Evolutionary conservation across 768 basidiomycete genomes (phyloP).

Genomic region (Kwoniella botswanensis): DNA sequence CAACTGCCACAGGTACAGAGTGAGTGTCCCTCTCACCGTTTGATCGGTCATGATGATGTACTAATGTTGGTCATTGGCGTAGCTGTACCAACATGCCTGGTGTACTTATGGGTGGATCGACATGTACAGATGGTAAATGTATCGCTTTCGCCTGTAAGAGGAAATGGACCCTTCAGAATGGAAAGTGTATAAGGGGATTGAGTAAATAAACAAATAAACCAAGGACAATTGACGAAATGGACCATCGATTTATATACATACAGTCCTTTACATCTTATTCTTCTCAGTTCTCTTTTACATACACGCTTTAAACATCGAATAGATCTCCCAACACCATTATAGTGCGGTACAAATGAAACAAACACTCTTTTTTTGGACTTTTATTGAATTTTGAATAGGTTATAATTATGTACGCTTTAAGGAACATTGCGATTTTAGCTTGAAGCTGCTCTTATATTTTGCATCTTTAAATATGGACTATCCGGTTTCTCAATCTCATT

Average conservation of each 20-base stretch:
- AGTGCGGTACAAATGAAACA: not conserved
- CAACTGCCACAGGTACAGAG: conserved; percentile 13
- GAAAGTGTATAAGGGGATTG: conserved; percentile 14
- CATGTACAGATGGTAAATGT: conserved; percentile 19
- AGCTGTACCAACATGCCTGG: conserved; percentile 18
- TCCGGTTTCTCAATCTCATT: not conserved
- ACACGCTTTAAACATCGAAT: too few relatives aligned
- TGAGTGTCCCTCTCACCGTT: conserved; percentile 12
- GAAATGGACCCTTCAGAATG: conserved; percentile 11
- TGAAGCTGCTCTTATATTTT: not conserved
- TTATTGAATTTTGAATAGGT: not conserved
- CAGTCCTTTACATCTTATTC: too few relatives aligned
- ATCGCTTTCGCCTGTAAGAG: conserved; percentile 16
- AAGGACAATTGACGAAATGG: too few relatives aligned
- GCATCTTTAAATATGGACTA: not conserved
- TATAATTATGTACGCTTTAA: not conserved
- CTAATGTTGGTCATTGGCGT: not conserved
- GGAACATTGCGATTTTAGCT: not conserved
- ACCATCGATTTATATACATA: too few relatives aligned
- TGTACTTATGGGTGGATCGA: conserved; percentile 14
- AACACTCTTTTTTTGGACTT: not conserved
- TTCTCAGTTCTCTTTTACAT: too few relatives aligned
- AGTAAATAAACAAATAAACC: not conserved
- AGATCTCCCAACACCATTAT: not conserved
- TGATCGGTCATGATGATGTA: not conserved